Conservation (phyloP, 768 basidiomycete species). For the Phlebiopsis flavidoalba region DNA sequence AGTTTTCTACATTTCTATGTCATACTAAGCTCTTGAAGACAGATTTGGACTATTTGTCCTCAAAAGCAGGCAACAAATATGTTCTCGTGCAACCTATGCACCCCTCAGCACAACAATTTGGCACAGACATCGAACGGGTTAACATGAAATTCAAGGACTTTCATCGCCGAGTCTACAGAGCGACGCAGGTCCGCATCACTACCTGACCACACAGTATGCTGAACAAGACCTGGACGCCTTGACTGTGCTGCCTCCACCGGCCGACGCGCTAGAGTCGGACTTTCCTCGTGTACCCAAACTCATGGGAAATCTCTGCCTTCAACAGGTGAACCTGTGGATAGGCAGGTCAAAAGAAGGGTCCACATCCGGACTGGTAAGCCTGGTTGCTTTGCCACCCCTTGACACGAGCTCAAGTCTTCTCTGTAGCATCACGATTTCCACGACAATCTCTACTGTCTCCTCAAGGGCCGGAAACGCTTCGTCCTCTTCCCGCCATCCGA, state of each 20-base stretch:
- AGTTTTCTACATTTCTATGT: not conserved
- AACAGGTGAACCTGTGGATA: constrained; percentile 29
- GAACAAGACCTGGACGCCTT: constrained; percentile 19
- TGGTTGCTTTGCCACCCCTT: not conserved
- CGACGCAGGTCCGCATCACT: constrained; percentile 17
- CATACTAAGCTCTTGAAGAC: constrained; percentile 11
- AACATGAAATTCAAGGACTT: constrained; percentile 22
- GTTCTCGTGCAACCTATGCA: constrained; percentile 27
- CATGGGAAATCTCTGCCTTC: constrained; percentile 25
- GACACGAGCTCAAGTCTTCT: not conserved
- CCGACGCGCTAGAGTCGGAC: constrained; percentile 22
- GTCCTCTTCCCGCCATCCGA: constrained; percentile 26
- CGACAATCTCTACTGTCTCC: constrained; percentile 28
- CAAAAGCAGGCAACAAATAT: constrained; percentile 19
- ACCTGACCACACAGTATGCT: constrained; percentile 28
- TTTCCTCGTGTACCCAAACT: constrained; percentile 23
- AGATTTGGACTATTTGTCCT: constrained; percentile 20
- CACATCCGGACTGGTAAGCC: constrained; percentile 24
- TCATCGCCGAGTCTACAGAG: constrained; percentile 12
- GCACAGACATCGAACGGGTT: constrained; percentile 23
- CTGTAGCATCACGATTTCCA: constrained; percentile 28
- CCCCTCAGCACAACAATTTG: constrained; percentile 20
- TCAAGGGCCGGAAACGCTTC: constrained; percentile 27
- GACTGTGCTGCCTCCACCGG: constrained; percentile 24
- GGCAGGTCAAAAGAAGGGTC: constrained; percentile 24